Evolutionary conservation across 306 rosid genomes (phyloP).

Genomic region (Rosa chinensis): DNA sequence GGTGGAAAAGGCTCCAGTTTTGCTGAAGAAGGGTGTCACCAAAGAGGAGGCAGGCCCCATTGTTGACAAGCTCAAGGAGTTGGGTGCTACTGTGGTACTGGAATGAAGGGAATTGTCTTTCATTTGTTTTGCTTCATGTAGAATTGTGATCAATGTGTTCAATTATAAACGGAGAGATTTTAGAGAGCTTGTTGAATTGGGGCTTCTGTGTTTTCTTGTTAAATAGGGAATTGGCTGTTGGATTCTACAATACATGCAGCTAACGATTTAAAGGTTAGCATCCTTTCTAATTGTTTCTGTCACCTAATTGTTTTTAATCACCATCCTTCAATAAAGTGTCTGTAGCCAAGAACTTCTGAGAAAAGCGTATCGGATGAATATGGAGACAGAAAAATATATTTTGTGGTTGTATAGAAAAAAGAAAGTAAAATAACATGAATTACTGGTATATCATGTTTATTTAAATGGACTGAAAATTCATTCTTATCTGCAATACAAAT

Average conservation of each 20-base stretch:
- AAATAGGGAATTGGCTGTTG: not conserved
- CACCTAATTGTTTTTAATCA: not conserved
- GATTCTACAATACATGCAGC: not conserved
- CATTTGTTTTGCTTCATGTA: not conserved
- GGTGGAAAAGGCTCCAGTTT: conserved; percentile 45
- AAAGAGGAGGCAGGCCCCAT: conserved; percentile 42
- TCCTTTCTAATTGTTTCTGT: not conserved
- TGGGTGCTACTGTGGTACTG: conserved; percentile 15
- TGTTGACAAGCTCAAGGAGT: conserved; percentile 44
- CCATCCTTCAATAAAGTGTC: not conserved
- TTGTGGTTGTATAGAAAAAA: no score
- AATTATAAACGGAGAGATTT: not conserved
- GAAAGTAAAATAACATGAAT: not conserved
- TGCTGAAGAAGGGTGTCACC: conserved; percentile 45
- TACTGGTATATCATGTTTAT: no score
- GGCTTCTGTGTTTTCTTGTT: not conserved
- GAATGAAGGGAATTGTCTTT: conserved; percentile 1
- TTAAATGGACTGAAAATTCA: no score
- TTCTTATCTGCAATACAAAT: no score
- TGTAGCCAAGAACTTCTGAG: not conserved
- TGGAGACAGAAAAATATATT: not conserved
- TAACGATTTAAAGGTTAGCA: not conserved
- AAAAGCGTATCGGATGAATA: no score
- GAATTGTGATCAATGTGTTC: not conserved
- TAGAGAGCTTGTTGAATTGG: not conserved